Conservation (phyloP, 768 basidiomycete genomes). For the Hortiboletus flavorubellus region DNA sequence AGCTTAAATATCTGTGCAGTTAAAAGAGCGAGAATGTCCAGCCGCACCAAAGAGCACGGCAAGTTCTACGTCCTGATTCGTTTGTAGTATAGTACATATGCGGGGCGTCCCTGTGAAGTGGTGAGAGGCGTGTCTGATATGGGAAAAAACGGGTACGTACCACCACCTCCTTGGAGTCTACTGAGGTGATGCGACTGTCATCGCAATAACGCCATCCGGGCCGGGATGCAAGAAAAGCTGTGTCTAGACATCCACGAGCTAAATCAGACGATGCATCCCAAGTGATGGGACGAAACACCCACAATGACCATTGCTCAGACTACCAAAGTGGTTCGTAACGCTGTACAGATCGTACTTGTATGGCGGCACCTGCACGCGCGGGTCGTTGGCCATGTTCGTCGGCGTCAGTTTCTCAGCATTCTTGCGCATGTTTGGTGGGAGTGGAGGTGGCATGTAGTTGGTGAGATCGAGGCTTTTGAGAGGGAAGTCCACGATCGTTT, state of each 20-base stretch:
- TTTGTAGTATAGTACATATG: slow-evolving; percentile 84
- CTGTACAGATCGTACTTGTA: slow-evolving; percentile 93
- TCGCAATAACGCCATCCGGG: slow-evolving; percentile 93
- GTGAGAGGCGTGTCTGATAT: slow-evolving; percentile 19
- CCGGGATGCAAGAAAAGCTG: slow-evolving; percentile 83
- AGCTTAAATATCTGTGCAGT: slow-evolving; percentile 18
- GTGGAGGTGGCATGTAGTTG: slow-evolving; percentile 80
- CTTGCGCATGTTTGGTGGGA: slow-evolving; percentile 62
- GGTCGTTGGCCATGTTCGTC: slow-evolving; percentile 51
- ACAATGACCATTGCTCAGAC: slow-evolving; percentile 95
- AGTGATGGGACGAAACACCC: slow-evolving; percentile 32
- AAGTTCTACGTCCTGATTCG: slow-evolving; percentile 37
- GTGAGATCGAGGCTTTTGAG: slow-evolving; percentile 58
- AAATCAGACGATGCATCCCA: not conserved
- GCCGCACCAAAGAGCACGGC: not conserved
- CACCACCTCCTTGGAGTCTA: slow-evolving; percentile 77
- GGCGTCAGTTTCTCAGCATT: slow-evolving; percentile 39
- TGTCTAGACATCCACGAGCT: slow-evolving; percentile 52
- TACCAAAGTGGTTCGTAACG: slow-evolving; percentile 96
- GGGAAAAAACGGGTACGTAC: slow-evolving; percentile 45
- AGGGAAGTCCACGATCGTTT: slow-evolving; percentile 93
- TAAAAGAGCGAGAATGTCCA: not conserved
- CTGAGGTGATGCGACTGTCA: slow-evolving; percentile 79
- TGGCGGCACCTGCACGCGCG: slow-evolving; percentile 78
- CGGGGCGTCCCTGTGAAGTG: slow-evolving; percentile 50